phyloP scores from a whole-genome alignment of 1,139 yeast genomes.

The Debaryomyces udenii region DNA sequence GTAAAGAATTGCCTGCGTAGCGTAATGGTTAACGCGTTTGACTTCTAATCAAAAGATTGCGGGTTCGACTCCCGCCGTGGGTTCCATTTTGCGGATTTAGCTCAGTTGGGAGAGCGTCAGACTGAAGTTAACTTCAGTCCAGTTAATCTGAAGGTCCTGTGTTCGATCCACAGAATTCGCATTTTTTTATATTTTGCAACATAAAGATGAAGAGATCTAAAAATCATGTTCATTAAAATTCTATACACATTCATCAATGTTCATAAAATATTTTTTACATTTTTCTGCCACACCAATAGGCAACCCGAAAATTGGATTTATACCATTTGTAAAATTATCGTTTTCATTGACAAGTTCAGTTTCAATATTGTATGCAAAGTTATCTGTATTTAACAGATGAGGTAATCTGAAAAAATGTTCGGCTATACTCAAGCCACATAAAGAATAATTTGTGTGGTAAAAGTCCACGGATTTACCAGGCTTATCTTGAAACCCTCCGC shows the following conservation, averaged over 20 bases:
- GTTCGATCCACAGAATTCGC: slow-evolving; percentile 60
- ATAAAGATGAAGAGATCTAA: neutral
- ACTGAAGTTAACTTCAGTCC: slow-evolving; percentile 59
- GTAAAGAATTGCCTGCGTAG: slow-evolving; percentile 26
- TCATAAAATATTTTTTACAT: slow-evolving; percentile 21
- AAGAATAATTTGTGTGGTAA: slow-evolving; percentile 86
- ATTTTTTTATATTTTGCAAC: slow-evolving; percentile 22
- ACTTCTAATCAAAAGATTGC: slow-evolving; percentile 37
- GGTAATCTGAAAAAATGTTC: slow-evolving; percentile 52
- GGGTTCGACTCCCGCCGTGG: slow-evolving; percentile 40
- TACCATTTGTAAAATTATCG: slow-evolving; percentile 30
- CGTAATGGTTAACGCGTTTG: slow-evolving; percentile 37
- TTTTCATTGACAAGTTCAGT: slow-evolving; percentile 21
- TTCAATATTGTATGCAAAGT: slow-evolving; percentile 33
- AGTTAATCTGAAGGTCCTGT: slow-evolving; percentile 68
- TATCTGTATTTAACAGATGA: neutral
- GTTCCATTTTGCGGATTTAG: slow-evolving; percentile 43
- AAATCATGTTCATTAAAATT: neutral
- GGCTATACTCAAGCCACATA: slow-evolving; percentile 74
- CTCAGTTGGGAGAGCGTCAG: slow-evolving; percentile 93
- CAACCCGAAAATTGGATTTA: slow-evolving; percentile 70
- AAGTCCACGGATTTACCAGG: slow-evolving; percentile 83
- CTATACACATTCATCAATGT: slow-evolving; percentile 3
- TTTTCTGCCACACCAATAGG: slow-evolving; percentile 39
- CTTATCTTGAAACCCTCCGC: slow-evolving; percentile 85